These are phyloP conservation scores for Lonicera japonica DNA, from an alignment of 129 eudicot species.

Conservation along the genomic window DNA sequence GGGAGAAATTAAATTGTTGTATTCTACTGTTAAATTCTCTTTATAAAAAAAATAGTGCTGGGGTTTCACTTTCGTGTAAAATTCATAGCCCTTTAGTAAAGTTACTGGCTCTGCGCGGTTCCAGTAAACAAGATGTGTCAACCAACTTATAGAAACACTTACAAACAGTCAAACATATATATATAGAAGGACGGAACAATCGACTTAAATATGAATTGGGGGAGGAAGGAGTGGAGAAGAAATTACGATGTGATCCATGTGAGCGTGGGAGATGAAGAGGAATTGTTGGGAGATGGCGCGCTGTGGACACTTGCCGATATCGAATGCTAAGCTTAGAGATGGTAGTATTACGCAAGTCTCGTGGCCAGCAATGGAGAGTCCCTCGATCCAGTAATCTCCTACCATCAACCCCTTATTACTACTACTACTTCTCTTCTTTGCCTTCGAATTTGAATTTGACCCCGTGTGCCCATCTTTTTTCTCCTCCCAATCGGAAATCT, in stretches of 20 bases:
- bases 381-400: slow-evolving; percentile 71
- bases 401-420: slow-evolving; percentile 32
- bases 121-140: no score
- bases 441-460: slow-evolving; percentile 11
- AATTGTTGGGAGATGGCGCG: slow-evolving; percentile 78
- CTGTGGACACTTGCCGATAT: slow-evolving; percentile 91
- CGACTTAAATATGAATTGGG: no score
- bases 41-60: no score
- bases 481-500: neutral
- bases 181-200: no score
- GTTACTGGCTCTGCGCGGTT: no score
- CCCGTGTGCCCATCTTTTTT: neutral
- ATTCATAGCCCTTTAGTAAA: no score
- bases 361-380: slow-evolving; percentile 90
- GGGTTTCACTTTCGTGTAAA: no score
- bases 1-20: no score
- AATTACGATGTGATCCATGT: slow-evolving; percentile 94
- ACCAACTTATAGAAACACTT: no score
- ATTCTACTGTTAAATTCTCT: no score
- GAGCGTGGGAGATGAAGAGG: slow-evolving; percentile 94
- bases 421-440: slow-evolving; percentile 29
- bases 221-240: neutral
- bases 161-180: no score
- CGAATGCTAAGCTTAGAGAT: slow-evolving; percentile 66
- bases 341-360: slow-evolving; percentile 86